A percentile compares a stretch with the other conserved stretches of the same genome.
phyloP scores from a whole-genome alignment of 164 flowering plant genomes.

The Aristolochia californica region DNA sequence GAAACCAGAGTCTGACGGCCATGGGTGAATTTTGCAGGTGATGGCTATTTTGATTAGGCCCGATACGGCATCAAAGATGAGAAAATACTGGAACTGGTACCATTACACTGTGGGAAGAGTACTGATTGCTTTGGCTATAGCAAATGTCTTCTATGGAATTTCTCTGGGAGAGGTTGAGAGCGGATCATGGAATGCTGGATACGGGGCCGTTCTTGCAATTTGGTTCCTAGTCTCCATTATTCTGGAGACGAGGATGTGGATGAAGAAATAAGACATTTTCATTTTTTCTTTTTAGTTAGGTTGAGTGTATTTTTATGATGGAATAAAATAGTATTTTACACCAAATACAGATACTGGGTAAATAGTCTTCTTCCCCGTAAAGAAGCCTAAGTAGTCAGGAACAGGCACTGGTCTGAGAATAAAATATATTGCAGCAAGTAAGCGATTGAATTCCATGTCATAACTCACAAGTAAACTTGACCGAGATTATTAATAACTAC shows the following conservation, averaged over 20 bases:
- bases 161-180: constrained; percentile 33
- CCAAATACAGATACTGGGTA: too few species aligned
- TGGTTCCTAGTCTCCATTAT: constrained; percentile 18
- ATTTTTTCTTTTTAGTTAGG: too few species aligned
- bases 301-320: too few species aligned
- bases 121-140: constrained; percentile 27
- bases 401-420: too few species aligned
- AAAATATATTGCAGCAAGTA: too few species aligned
- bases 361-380: too few species aligned
- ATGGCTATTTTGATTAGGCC: constrained; percentile 49
- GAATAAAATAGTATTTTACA: too few species aligned
- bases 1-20: not conserved
- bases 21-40: constrained; percentile 18
- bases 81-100: constrained; percentile 76
- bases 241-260: constrained; percentile 29
- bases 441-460: too few species aligned
- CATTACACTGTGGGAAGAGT: constrained; percentile 46
- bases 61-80: constrained; percentile 31
- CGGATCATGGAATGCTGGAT: constrained; percentile 38
- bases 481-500: too few species aligned
- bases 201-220: constrained; percentile 31
- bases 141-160: constrained; percentile 65
- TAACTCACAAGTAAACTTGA: too few species aligned
- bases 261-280: not conserved
- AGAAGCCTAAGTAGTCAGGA: too few species aligned